These are phyloP conservation scores for Claviceps fusiformis DNA, from an alignment of 2,329 filamentous ascomycete genomes.

Conservation along the genomic window DNA sequence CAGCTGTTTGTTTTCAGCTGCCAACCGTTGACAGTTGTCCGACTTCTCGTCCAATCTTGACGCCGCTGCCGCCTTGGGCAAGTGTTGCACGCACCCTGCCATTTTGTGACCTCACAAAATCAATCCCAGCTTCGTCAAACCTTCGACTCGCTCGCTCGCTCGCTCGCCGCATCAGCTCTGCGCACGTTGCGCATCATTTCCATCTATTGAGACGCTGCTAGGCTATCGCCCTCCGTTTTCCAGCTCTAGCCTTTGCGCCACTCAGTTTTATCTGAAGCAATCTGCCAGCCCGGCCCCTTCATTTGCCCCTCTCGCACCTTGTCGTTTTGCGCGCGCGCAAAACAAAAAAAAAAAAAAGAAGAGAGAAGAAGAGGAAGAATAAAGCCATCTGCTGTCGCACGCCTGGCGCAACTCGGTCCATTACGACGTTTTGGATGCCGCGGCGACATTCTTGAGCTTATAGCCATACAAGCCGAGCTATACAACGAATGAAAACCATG, in stretches of 20 bases:
- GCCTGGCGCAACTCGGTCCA: constrained; percentile 6
- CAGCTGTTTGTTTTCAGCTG: background rate
- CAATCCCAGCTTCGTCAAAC: background rate
- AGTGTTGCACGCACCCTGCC: background rate
- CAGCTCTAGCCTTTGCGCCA: background rate
- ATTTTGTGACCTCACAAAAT: background rate
- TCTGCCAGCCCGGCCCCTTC: background rate
- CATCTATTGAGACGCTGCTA: background rate
- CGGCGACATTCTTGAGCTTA: background rate
- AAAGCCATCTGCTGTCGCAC: no score
- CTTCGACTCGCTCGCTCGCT: no score
- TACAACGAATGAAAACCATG: constrained; percentile 34
- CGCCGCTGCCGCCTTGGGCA: background rate
- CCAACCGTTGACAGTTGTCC: constrained; percentile 4
- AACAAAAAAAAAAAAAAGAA: background rate
- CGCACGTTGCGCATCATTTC: background rate
- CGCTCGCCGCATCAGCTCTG: background rate
- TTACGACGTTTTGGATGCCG: constrained; percentile 10
- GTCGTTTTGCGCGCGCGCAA: background rate
- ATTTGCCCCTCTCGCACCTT: background rate
- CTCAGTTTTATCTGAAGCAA: background rate
- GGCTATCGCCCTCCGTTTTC: background rate
- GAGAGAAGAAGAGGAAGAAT: no score
- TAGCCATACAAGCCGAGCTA: background rate
- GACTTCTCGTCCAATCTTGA: background rate